phyloP scores from a whole-genome alignment of 768 basidiomycete species.

The Termitomyces sp. region DNA sequence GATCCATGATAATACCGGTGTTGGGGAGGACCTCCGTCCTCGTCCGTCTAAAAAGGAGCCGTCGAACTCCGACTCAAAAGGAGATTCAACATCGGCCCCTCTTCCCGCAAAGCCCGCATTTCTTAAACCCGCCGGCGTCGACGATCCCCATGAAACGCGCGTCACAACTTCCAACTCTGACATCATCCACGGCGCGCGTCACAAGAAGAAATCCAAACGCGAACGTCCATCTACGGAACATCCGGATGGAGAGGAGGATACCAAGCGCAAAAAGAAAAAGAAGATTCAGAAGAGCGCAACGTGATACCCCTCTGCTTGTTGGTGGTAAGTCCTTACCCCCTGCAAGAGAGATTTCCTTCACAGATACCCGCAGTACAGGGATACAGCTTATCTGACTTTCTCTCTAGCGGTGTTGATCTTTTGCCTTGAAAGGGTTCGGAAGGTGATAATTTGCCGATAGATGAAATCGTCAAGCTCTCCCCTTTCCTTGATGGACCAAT shows the following conservation, averaged over 20 bases:
- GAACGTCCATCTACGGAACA: slow-evolving; percentile 20
- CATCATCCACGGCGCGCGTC: slow-evolving; percentile 24
- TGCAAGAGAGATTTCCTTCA: background rate
- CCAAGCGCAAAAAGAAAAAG: slow-evolving; percentile 34
- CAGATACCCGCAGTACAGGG: background rate
- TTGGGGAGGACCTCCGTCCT: slow-evolving; percentile 47
- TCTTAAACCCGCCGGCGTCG: slow-evolving; percentile 56
- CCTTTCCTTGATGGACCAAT: background rate
- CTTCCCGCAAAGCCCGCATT: slow-evolving; percentile 23
- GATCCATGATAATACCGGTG: slow-evolving; percentile 43
- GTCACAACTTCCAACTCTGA: slow-evolving; percentile 6
- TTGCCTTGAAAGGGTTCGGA: background rate
- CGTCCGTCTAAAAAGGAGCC: slow-evolving; percentile 21
- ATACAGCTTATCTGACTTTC: slow-evolving; percentile 2
- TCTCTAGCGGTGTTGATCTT: background rate
- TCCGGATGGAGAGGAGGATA: slow-evolving; percentile 17
- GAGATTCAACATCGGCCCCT: background rate
- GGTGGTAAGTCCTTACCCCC: background rate
- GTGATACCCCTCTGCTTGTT: background rate
- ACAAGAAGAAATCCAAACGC: slow-evolving; percentile 26
- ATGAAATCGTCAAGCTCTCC: background rate
- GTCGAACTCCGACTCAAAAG: background rate
- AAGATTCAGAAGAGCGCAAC: slow-evolving; percentile 10
- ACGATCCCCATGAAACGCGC: slow-evolving; percentile 34
- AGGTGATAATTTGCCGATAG: background rate